A percentile compares a stretch with the other conserved stretches of the same genome.
Evolutionary conservation across 2,329 filamentous ascomycete genomes (phyloP).

Genomic region (Fusarium nygamai): DNA sequence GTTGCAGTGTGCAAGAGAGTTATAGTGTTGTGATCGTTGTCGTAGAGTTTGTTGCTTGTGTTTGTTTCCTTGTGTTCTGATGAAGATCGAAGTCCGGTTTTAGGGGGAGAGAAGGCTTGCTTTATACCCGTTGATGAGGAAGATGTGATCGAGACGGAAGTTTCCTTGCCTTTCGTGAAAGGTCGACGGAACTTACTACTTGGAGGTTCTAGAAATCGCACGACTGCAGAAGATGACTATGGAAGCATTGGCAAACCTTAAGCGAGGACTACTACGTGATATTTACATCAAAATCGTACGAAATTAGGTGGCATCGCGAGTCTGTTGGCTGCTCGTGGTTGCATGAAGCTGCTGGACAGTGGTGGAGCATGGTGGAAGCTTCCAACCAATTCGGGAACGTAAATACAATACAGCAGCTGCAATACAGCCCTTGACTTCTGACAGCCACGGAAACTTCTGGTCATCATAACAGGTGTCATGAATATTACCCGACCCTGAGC

Average conservation of each 20-base stretch:
- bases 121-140: constrained; percentile 46
- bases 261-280: constrained; percentile 2
- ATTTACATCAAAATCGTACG: constrained; percentile 27
- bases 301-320: not conserved
- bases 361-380: constrained; percentile 37
- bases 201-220: constrained; percentile 40
- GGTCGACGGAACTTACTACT: constrained; percentile 25
- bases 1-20: constrained; percentile 38
- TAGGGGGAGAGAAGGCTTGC: constrained; percentile 19
- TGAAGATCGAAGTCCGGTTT: constrained; percentile 34
- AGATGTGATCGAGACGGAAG: constrained; percentile 6
- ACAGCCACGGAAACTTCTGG: not conserved
- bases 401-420: not conserved
- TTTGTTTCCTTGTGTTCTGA: constrained; percentile 43
- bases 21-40: constrained; percentile 1
- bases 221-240: constrained; percentile 12
- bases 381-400: constrained; percentile 14
- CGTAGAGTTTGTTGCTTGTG: constrained; percentile 27
- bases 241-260: constrained; percentile 17
- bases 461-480: not conserved
- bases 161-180: constrained; percentile 34
- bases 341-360: constrained; percentile 31
- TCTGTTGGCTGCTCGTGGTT: constrained; percentile 15
- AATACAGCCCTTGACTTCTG: not conserved
- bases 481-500: not conserved